phyloP scores from a whole-genome alignment of 2,329 filamentous ascomycete genomes.

The Endoconidiophora polonica region DNA sequence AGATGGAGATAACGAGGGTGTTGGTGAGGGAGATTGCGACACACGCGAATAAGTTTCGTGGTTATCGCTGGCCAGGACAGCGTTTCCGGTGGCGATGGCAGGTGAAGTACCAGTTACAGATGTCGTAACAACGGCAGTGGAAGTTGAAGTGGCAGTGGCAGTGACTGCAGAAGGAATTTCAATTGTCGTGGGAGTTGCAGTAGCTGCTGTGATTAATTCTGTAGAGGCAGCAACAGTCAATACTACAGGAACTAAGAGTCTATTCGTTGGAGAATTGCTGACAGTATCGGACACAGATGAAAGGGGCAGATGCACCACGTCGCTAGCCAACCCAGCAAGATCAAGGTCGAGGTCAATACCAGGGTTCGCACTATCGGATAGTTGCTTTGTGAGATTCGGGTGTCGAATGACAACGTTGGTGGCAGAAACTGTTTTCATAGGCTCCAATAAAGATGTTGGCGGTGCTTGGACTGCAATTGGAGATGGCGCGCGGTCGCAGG shows the following conservation, averaged over 20 bases:
- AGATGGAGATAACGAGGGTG: conserved; percentile 10
- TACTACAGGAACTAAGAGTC: not conserved
- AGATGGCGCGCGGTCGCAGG: not conserved
- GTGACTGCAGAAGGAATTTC: not conserved
- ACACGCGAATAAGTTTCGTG: not conserved
- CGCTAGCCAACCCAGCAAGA: not conserved
- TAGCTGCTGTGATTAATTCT: not conserved
- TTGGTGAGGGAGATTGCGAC: conserved; percentile 11
- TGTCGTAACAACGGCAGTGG: not conserved
- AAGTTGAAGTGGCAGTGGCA: not conserved
- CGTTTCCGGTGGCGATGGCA: not conserved
- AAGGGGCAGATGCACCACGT: conserved; percentile 7
- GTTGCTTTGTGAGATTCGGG: not conserved
- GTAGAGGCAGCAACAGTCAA: not conserved
- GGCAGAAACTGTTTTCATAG: not conserved
- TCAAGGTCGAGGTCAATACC: conserved; percentile 1
- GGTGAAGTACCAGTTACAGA: not conserved
- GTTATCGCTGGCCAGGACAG: not conserved
- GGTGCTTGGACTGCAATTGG: not conserved
- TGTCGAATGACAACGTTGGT: not conserved
- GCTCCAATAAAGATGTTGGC: not conserved
- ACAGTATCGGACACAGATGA: not conserved
- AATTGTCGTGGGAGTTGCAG: not conserved
- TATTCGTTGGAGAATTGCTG: too few relatives aligned
- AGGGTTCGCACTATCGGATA: too few relatives aligned